Evolutionary conservation across 2,329 filamentous ascomycete genomes (phyloP).

Genomic region (Fusarium metavorans): DNA sequence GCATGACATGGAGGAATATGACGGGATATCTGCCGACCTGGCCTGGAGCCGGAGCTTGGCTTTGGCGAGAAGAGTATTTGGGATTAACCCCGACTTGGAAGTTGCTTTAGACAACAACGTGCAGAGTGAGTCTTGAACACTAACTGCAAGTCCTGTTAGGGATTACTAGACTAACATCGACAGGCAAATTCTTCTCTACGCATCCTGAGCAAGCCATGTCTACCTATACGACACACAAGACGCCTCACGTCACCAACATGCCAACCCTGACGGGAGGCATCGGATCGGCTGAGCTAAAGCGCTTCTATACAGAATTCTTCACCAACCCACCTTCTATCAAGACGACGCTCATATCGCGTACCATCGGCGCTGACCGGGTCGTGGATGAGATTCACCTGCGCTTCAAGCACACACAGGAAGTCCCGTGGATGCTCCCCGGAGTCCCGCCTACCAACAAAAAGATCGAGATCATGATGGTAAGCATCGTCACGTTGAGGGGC

Average conservation of each 20-base stretch:
- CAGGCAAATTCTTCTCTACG: constrained; percentile 67
- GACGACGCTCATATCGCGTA: constrained; percentile 73
- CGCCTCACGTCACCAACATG: constrained; percentile 77
- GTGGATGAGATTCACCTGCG: constrained; percentile 72
- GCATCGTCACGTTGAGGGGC: constrained; percentile 69
- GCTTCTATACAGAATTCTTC: constrained; percentile 76
- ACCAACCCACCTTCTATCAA: constrained; percentile 70
- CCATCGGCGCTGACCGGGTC: constrained; percentile 72
- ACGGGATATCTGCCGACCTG: constrained; percentile 71
- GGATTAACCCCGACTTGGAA: constrained; percentile 72
- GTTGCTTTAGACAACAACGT: constrained; percentile 74
- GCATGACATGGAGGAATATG: constrained; percentile 75
- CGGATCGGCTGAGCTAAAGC: constrained; percentile 66
- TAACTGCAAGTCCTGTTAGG: no score
- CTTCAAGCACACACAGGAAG: constrained; percentile 67
- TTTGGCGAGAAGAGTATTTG: constrained; percentile 71
- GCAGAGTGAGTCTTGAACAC: constrained; percentile 57
- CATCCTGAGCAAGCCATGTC: constrained; percentile 71
- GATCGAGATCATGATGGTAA: constrained; percentile 68
- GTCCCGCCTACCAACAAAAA: constrained; percentile 65
- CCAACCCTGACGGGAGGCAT: constrained; percentile 75
- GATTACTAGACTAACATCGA: rapidly evolving
- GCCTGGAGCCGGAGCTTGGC: constrained; percentile 76
- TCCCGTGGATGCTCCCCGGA: constrained; percentile 72
- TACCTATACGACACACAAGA: constrained; percentile 69